Conservation (phyloP, 169 alveolate species). For the Babesia bovis region DNA sequence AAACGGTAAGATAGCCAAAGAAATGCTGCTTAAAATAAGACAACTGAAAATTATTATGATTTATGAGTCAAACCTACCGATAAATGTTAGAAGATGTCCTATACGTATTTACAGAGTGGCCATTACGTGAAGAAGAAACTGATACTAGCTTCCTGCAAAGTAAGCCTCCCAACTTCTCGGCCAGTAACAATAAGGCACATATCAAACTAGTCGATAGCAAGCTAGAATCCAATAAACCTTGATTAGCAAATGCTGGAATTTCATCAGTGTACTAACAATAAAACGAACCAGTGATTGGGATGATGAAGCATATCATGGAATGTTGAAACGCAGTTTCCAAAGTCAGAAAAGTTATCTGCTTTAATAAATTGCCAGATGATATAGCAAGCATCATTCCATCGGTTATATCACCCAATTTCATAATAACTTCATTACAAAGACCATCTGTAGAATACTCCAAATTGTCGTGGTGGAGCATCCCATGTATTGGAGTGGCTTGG, state of each 20-base stretch:
- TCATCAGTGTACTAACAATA: neutral
- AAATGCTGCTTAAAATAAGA: conserved; percentile 19
- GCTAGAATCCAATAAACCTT: conserved; percentile 3
- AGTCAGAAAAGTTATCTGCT: conserved; percentile 37
- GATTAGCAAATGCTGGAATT: neutral
- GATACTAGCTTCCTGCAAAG: conserved; percentile 33
- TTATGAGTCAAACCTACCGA: neutral
- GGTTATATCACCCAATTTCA: conserved; percentile 34
- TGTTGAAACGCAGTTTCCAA: conserved; percentile 64
- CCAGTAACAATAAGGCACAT: conserved; percentile 32
- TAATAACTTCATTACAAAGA: conserved; percentile 26
- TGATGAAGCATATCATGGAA: conserved; percentile 21
- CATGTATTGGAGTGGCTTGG: conserved; percentile 2
- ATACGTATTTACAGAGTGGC: neutral
- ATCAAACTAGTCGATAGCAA: conserved; percentile 16
- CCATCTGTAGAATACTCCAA: conserved; percentile 22
- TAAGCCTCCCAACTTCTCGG: conserved; percentile 53
- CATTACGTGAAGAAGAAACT: neutral
- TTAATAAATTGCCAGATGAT: conserved; percentile 22
- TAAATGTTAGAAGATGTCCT: neutral
- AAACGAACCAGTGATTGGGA: conserved; percentile 41
- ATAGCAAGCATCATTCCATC: conserved; percentile 40
- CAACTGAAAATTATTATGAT: conserved; percentile 14
- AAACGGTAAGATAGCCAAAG: conserved; percentile 36
- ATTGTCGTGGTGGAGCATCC: conserved; percentile 5